Evolutionary conservation across 176 grass and related monocot genomes (phyloP).

Genomic region (Carex kokanica): DNA sequence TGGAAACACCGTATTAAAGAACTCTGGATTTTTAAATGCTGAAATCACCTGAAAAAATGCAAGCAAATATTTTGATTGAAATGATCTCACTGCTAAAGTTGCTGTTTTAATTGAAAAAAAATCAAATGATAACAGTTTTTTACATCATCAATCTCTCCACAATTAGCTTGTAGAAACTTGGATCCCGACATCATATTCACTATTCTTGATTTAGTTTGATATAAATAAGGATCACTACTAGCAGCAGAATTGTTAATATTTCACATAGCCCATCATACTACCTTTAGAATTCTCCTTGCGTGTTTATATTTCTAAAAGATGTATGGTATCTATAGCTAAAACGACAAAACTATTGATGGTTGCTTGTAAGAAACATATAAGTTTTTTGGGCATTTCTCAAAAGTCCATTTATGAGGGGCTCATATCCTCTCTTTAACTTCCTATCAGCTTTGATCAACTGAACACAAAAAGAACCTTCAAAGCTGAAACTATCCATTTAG

Average conservation of each 20-base stretch:
- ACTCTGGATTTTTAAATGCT: constrained; percentile 67
- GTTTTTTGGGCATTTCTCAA: background rate
- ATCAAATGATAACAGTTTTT: background rate
- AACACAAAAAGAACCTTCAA: constrained; percentile 17
- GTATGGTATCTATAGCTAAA: background rate
- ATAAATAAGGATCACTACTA: background rate
- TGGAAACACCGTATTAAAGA: constrained; percentile 69
- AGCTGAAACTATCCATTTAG: background rate
- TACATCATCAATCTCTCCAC: background rate
- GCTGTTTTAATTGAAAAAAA: background rate
- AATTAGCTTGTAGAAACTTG: background rate
- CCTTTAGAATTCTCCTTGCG: background rate
- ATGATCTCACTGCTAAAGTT: background rate
- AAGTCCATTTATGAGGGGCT: background rate
- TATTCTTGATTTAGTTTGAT: constrained; percentile 12
- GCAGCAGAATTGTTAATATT: background rate
- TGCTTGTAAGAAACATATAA: background rate
- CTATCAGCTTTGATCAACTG: background rate
- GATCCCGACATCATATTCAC: background rate
- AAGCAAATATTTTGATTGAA: constrained; percentile 7
- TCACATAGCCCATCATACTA: background rate
- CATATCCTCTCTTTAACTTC: constrained; percentile 1
- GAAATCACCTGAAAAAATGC: constrained; percentile 62
- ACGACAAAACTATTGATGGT: background rate
- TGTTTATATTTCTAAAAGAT: background rate